Evolutionary conservation across 345 rosid species (phyloP).

Genomic region (Eucalyptus marginata): DNA sequence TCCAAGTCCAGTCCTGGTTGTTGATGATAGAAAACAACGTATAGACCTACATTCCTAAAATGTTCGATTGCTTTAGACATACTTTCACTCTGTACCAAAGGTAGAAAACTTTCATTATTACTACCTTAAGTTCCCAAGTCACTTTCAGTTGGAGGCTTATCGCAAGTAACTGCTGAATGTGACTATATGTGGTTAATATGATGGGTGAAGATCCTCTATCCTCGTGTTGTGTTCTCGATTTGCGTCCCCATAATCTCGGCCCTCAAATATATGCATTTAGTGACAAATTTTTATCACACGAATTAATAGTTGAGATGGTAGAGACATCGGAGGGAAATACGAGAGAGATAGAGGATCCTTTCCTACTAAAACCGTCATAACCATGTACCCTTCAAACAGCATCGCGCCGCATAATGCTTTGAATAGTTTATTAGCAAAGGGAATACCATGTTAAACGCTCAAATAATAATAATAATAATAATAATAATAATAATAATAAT

Average conservation of each 20-base stretch:
- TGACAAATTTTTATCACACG: background rate
- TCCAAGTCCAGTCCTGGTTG: background rate
- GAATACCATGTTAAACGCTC: background rate
- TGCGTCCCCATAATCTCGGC: background rate
- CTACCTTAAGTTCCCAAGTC: background rate
- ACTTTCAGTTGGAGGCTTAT: background rate
- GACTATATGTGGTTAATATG: background rate
- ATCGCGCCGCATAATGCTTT: background rate
- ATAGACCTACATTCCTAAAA: background rate
- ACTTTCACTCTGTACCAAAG: background rate
- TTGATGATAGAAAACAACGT: background rate
- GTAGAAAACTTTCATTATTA: background rate
- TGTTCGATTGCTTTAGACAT: background rate
- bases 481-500: no score
- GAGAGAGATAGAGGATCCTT: background rate
- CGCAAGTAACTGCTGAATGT: background rate
- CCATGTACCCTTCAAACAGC: background rate
- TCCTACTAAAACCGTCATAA: background rate
- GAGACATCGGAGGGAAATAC: background rate
- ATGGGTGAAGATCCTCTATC: background rate
- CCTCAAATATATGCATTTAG: background rate
- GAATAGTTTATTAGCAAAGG: background rate
- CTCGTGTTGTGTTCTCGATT: background rate
- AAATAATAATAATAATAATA: no score
- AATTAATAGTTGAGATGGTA: background rate